A percentile compares a stretch with the other conserved stretches of the same genome.
These are phyloP conservation scores for Isoetes taiwanensis DNA, from an alignment of 75 land plant genomes.

Conservation along the genomic window DNA sequence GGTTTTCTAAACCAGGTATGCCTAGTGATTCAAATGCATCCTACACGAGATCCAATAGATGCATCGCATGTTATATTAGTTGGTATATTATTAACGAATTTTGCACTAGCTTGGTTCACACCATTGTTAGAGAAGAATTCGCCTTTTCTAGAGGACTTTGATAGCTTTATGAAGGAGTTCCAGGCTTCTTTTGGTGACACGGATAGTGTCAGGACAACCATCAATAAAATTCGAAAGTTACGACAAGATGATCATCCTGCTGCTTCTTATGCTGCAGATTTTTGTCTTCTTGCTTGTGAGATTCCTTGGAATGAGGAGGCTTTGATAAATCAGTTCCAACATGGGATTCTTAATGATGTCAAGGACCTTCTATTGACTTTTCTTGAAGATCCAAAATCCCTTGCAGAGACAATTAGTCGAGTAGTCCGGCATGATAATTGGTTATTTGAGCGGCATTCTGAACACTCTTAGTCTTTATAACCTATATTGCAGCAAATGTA, in stretches of 20 bases:
- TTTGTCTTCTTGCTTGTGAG: constrained; percentile 9
- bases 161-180: constrained; percentile 12
- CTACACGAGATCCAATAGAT: constrained; percentile 7
- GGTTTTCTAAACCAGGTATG: too few relatives aligned
- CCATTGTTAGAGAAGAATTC: constrained; percentile 19
- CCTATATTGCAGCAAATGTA: too few relatives aligned
- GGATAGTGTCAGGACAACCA: constrained; percentile 1
- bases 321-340: constrained; percentile 4
- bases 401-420: background rate
- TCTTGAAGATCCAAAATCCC: constrained; percentile 2
- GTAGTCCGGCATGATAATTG: constrained; percentile 10
- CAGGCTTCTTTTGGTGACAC: constrained; percentile 17
- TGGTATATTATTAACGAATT: constrained; percentile 10
- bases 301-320: constrained; percentile 13
- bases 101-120: constrained; percentile 18
- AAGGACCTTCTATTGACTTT: constrained; percentile 14
- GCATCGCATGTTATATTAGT: constrained; percentile 8
- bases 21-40: too few relatives aligned
- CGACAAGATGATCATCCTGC: constrained; percentile 17
- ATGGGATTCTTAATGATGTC: constrained; percentile 9
- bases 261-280: constrained; percentile 9
- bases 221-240: constrained; percentile 8
- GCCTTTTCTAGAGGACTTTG: constrained; percentile 5
- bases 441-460: constrained; percentile 8
- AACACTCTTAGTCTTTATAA: background rate